Conservation (phyloP, 2,329 filamentous ascomycete genomes). For the Fusarium ambrosium region DNA sequence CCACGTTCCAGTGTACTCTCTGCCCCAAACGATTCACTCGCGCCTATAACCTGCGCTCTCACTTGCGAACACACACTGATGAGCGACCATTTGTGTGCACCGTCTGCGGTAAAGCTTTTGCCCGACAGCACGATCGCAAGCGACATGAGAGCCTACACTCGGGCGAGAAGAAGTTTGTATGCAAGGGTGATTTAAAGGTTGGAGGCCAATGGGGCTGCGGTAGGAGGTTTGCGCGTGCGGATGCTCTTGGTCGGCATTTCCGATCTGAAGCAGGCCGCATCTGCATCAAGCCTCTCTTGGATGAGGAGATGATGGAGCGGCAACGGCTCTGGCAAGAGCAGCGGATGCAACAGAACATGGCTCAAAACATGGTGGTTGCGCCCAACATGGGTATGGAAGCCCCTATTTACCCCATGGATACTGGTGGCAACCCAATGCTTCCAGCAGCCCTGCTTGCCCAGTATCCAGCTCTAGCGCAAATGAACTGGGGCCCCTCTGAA, state of each 20-base stretch:
- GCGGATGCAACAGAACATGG: conserved; percentile 74
- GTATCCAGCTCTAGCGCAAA: conserved; percentile 90
- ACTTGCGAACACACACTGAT: conserved; percentile 95
- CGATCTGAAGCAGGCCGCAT: conserved; percentile 94
- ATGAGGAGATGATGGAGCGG: conserved; percentile 90
- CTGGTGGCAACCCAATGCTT: conserved; percentile 74
- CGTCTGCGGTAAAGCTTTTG: conserved; percentile 97
- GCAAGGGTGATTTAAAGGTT: conserved; percentile 88
- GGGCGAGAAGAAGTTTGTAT: conserved; percentile 99
- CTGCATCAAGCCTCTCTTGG: conserved; percentile 96
- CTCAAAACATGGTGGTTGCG: conserved; percentile 69
- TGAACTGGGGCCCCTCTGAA: conserved; percentile 81
- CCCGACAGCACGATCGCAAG: conserved; percentile 96
- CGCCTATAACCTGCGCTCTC: conserved; percentile 95
- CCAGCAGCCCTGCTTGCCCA: conserved; percentile 90
- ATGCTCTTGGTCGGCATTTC: conserved; percentile 95
- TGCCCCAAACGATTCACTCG: conserved; percentile 97
- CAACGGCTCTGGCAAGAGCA: conserved; percentile 83
- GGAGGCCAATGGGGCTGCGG: conserved; percentile 93
- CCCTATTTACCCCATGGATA: conserved; percentile 67
- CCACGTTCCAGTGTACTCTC: conserved; percentile 93
- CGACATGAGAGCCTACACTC: conserved; percentile 96
- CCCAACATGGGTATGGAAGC: conserved; percentile 71
- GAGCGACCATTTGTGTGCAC: conserved; percentile 98
- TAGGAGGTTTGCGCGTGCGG: conserved; percentile 91